Evolutionary conservation across 116 monocot species (phyloP).

Genomic region (Iris pallida): DNA sequence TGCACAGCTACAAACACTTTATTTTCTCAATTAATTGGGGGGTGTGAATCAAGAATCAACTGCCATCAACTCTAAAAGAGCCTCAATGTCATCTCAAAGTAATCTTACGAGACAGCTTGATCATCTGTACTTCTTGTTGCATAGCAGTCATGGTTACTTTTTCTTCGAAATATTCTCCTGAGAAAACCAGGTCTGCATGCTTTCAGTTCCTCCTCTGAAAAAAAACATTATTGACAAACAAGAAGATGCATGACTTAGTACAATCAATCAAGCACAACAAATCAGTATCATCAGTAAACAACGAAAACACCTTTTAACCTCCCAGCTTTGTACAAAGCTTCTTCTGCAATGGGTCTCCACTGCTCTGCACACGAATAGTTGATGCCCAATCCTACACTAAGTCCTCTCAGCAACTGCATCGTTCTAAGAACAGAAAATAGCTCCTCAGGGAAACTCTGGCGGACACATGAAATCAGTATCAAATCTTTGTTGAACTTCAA

Average conservation of each 20-base stretch:
- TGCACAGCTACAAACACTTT: too few relatives aligned
- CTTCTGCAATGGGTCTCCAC: conserved; percentile 93
- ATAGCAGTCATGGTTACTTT: background rate
- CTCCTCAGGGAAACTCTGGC: conserved; percentile 89
- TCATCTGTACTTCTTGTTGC: too few relatives aligned
- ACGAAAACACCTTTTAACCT: conserved; percentile 54
- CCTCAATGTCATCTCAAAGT: too few relatives aligned
- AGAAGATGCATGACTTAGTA: background rate
- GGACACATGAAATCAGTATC: background rate
- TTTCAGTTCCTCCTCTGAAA: conserved; percentile 6
- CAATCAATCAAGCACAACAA: too few relatives aligned
- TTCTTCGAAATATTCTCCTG: conserved; percentile 4
- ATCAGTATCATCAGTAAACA: too few relatives aligned
- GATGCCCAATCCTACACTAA: conserved; percentile 86
- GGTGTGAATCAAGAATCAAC: too few relatives aligned
- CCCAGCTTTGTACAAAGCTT: conserved; percentile 62
- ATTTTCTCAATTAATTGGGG: too few relatives aligned
- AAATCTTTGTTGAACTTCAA: background rate
- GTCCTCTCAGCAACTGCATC: conserved; percentile 80
- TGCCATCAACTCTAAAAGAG: too few relatives aligned
- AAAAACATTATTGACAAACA: background rate
- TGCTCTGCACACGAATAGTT: conserved; percentile 76
- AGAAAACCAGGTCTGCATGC: background rate
- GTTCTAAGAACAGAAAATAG: conserved; percentile 85
- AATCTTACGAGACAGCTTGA: too few relatives aligned